Percentiles rank a stretch among this genome's conserved stretches.
Evolutionary conservation across 495 filamentous ascomycete genomes (phyloP).

Genomic region (Hypomontagnella monticulosa): DNA sequence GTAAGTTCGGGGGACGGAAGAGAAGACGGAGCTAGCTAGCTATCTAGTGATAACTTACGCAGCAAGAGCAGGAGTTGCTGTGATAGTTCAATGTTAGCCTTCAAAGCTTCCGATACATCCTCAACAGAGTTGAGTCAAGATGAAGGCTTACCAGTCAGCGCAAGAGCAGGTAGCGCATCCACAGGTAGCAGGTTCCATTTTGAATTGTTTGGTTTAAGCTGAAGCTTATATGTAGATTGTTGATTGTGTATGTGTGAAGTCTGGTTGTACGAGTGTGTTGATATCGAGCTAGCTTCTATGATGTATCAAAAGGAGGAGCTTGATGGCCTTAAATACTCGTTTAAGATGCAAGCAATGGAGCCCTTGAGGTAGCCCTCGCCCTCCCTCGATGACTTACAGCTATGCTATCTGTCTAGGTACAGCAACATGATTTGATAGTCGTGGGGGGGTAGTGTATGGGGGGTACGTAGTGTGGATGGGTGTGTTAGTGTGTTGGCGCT

Average conservation of each 20-base stretch:
- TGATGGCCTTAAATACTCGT: constrained; percentile 43
- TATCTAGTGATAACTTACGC: constrained; percentile 37
- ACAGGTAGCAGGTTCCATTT: constrained; percentile 41
- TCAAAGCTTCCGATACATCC: not conserved
- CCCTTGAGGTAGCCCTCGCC: constrained; percentile 26
- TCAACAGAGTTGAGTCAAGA: not conserved
- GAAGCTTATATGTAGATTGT: constrained; percentile 29
- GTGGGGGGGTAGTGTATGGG: constrained; percentile 7
- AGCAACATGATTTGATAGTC: constrained; percentile 3
- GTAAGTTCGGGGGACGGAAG: constrained; percentile 8
- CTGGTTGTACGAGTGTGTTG: constrained; percentile 24
- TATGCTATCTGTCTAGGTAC: constrained; percentile 4
- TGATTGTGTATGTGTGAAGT: constrained; percentile 1
- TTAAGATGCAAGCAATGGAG: constrained; percentile 23
- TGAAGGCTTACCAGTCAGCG: constrained; percentile 37
- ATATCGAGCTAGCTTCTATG: constrained; percentile 17
- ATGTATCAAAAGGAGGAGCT: constrained; percentile 40
- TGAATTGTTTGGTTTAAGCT: constrained; percentile 28
- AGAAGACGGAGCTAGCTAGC: not conserved
- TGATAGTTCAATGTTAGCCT: constrained; percentile 21
- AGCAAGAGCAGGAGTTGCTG: constrained; percentile 45
- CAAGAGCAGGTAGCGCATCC: constrained; percentile 45
- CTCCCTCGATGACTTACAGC: constrained; percentile 16
- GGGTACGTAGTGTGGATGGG: no score
- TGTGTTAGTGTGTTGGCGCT: constrained; percentile 35